Conservation (phyloP, 257 asterid genomes). For the Hygrophila difformis region DNA sequence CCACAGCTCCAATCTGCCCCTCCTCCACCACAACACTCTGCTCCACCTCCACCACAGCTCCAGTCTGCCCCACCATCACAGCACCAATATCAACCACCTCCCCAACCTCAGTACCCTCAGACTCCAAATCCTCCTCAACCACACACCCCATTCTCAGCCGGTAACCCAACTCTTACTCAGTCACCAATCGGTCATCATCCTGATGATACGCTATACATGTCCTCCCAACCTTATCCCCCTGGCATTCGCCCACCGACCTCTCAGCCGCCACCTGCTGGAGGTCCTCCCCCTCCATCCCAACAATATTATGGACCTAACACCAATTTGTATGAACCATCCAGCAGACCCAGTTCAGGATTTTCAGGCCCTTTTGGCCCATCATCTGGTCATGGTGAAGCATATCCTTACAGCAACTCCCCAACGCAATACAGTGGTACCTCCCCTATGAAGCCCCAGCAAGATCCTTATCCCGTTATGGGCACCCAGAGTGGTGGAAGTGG, state of each 20-base stretch:
- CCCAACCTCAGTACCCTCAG: constrained; percentile 49
- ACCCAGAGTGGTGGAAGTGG: constrained; percentile 58
- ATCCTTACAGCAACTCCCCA: constrained; percentile 46
- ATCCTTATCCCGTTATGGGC: constrained; percentile 32
- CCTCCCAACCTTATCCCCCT: constrained; percentile 49
- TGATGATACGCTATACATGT: constrained; percentile 55
- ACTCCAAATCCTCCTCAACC: constrained; percentile 45
- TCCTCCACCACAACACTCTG: constrained; percentile 24
- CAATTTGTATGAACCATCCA: constrained; percentile 55
- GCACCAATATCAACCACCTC: constrained; percentile 38
- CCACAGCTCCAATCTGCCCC: constrained; percentile 27
- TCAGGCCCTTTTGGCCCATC: constrained; percentile 51
- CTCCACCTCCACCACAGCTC: constrained; percentile 12
- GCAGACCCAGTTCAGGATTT: constrained; percentile 58
- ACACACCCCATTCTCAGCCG: constrained; percentile 26
- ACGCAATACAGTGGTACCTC: constrained; percentile 52
- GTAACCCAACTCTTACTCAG: constrained; percentile 41
- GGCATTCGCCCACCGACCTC: constrained; percentile 38
- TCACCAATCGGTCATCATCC: constrained; percentile 49
- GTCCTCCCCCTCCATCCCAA: constrained; percentile 38
- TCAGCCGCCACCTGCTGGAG: constrained; percentile 36
- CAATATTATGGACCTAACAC: constrained; percentile 52
- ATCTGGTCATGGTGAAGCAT: constrained; percentile 52
- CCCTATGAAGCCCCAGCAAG: constrained; percentile 49
- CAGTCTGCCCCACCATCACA: constrained; percentile 33